phyloP scores from a whole-genome alignment of 495 filamentous ascomycete species.

The Talaromyces borbonicus region DNA sequence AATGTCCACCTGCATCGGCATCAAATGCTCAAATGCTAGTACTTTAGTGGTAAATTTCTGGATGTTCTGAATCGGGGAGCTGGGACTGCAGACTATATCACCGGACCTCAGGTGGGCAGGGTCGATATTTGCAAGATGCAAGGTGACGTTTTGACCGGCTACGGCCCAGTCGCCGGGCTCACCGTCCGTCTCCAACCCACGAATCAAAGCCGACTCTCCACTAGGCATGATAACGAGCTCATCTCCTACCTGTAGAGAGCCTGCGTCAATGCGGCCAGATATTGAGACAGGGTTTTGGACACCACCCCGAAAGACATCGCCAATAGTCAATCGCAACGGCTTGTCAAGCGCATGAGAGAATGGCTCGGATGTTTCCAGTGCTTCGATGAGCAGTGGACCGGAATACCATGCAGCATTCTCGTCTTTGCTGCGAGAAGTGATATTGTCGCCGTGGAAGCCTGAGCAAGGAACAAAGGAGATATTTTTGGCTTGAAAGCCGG shows the following conservation, averaged over 20 bases:
- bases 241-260: slow-evolving; percentile 76
- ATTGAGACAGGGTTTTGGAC: slow-evolving; percentile 66
- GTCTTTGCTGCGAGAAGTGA: slow-evolving; percentile 50
- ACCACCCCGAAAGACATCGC: slow-evolving; percentile 72
- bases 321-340: slow-evolving; percentile 75
- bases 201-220: slow-evolving; percentile 67
- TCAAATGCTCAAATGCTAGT: slow-evolving; percentile 77
- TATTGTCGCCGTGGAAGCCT: slow-evolving; percentile 79
- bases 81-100: slow-evolving; percentile 70
- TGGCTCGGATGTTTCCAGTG: slow-evolving; percentile 72
- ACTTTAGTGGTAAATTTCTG: slow-evolving; percentile 71
- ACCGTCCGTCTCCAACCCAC: slow-evolving; percentile 63
- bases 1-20: slow-evolving; percentile 81
- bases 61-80: slow-evolving; percentile 55
- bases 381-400: slow-evolving; percentile 68
- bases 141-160: slow-evolving; percentile 79
- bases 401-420: slow-evolving; percentile 63
- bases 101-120: slow-evolving; percentile 69
- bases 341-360: slow-evolving; percentile 59
- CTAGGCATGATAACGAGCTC: slow-evolving; percentile 68
- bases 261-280: slow-evolving; percentile 78
- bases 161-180: slow-evolving; percentile 79
- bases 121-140: slow-evolving; percentile 83
- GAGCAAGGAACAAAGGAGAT: slow-evolving; percentile 83
- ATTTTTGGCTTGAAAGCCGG: slow-evolving; percentile 70